Conservation (phyloP, 2,329 filamentous ascomycete genomes). For the Laburnicola sp. region DNA sequence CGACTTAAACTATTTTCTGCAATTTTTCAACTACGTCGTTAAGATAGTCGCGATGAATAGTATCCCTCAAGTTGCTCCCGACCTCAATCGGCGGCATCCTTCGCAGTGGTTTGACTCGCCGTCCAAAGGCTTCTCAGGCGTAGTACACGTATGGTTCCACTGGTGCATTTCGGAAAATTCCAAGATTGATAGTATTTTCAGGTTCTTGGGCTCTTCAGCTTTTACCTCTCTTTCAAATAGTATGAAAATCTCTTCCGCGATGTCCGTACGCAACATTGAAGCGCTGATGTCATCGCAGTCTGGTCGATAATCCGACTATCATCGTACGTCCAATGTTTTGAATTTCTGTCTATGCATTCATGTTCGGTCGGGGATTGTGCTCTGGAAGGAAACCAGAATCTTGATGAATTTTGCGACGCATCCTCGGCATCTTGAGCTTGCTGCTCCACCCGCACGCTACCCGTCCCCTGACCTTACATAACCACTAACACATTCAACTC, state of each 20-base stretch:
- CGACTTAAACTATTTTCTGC: neutral
- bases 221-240: conserved; percentile 50
- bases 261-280: neutral
- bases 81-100: conserved; percentile 55
- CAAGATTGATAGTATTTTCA: conserved; percentile 12
- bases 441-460: neutral
- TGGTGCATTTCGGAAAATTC: neutral
- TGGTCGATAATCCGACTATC: conserved; percentile 35
- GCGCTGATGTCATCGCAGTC: conserved; percentile 30
- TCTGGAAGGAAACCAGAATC: too few species aligned
- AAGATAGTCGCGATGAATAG: conserved; percentile 14
- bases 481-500: conserved; percentile 11
- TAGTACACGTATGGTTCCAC: conserved; percentile 56
- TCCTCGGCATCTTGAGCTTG: neutral
- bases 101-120: conserved; percentile 69
- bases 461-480: conserved; percentile 1
- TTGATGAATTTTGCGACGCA: too few species aligned
- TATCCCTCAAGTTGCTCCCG: conserved; percentile 20
- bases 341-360: too few species aligned
- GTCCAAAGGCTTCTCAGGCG: conserved; percentile 63
- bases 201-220: conserved; percentile 49
- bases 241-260: neutral
- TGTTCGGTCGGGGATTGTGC: too few species aligned
- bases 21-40: neutral
- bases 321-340: conserved; percentile 21